These are phyloP conservation scores for Diaporthe sp. DNA, from an alignment of 2,329 filamentous ascomycete species.

Conservation along the genomic window DNA sequence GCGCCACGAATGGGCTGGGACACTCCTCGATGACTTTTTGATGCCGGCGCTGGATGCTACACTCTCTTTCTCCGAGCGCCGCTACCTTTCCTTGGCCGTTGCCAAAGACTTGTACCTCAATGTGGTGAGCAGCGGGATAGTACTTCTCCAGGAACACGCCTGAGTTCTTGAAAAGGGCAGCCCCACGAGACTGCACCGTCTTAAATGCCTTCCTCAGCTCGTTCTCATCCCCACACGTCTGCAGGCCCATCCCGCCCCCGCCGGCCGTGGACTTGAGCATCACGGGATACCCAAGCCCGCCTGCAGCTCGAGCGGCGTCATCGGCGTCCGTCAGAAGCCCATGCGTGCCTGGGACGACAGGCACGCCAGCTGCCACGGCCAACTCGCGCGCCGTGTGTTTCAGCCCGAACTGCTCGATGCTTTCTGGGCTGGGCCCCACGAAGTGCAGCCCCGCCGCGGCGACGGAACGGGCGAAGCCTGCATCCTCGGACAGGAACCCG, in stretches of 20 bases:
- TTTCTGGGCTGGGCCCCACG: conserved; percentile 67
- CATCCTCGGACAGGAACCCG: conserved; percentile 74
- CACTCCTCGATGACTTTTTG: conserved; percentile 81
- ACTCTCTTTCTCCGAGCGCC: conserved; percentile 75
- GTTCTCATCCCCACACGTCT: conserved; percentile 63
- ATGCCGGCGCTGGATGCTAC: conserved; percentile 75
- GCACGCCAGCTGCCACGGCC: conserved; percentile 61
- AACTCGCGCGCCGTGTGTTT: conserved; percentile 70
- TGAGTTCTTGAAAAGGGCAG: conserved; percentile 71
- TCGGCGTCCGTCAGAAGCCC: too few relatives aligned
- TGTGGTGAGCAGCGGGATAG: conserved; percentile 72
- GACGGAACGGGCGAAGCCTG: conserved; percentile 68
- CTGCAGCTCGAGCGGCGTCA: too few relatives aligned
- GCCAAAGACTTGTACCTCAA: conserved; percentile 78
- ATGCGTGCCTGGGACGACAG: conserved; percentile 54
- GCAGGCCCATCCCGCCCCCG: conserved; percentile 76
- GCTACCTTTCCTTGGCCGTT: conserved; percentile 71
- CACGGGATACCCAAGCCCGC: conserved; percentile 55
- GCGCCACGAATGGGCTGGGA: conserved; percentile 71
- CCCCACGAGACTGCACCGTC: conserved; percentile 68
- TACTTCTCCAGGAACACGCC: conserved; percentile 76
- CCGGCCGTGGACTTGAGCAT: conserved; percentile 70
- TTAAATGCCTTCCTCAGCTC: conserved; percentile 67
- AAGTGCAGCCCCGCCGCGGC: conserved; percentile 67
- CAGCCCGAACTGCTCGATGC: conserved; percentile 69